phyloP scores from a whole-genome alignment of 176 grass and related monocot genomes.

The Lolium multiflorum region DNA sequence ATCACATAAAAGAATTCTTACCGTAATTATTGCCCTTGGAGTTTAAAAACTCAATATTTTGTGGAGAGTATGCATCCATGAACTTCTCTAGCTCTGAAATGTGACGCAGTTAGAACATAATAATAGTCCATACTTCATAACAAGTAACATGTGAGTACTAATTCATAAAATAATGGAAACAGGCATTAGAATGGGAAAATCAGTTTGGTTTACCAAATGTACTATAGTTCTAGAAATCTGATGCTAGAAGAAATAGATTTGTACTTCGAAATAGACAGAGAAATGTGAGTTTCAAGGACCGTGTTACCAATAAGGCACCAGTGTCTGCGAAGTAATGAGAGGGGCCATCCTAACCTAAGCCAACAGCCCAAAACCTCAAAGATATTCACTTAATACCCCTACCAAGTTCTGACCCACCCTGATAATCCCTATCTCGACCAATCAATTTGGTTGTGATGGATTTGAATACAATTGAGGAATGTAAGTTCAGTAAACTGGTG shows the following conservation, averaged over 20 bases:
- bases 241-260: conserved; percentile 22
- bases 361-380: conserved; percentile 4
- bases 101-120: conserved; percentile 34
- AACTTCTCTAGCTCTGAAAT: conserved; percentile 74
- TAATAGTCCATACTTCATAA: conserved; percentile 34
- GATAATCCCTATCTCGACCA: conserved; percentile 8
- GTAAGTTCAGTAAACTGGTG: conserved; percentile 10
- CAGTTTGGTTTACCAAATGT: background rate
- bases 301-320: conserved; percentile 2
- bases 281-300: background rate
- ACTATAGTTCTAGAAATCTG: background rate
- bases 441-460: conserved; percentile 4
- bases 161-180: conserved; percentile 26
- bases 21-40: conserved; percentile 43
- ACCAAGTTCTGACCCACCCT: background rate
- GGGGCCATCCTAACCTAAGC: conserved; percentile 1
- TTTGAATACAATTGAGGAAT: conserved; percentile 23
- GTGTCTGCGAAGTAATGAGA: background rate
- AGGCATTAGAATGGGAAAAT: background rate
- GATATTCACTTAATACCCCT: background rate
- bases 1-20: conserved; percentile 42
- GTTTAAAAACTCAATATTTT: conserved; percentile 59
- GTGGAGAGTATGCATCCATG: conserved; percentile 59
- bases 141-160: conserved; percentile 11
- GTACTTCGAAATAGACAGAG: background rate